Base-by-base conservation (phyloP, 331 rosid species). In the Arachis monticola region DNA sequence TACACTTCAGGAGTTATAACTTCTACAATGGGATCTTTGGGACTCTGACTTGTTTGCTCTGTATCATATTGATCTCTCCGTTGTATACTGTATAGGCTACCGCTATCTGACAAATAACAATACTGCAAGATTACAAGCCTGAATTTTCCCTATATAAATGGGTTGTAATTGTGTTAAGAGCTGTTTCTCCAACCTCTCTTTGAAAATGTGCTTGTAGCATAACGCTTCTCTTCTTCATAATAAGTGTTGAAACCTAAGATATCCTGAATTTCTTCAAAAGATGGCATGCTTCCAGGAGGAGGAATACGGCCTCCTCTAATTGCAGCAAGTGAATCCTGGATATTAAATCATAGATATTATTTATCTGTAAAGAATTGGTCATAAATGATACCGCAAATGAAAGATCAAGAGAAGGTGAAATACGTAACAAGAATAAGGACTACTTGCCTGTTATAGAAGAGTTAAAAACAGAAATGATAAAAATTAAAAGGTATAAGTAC, bases 231-330 rank as follows among this genome's bases (percentile, higher is more conserved):
- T 84, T 94, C 98, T 90, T 88, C 96, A 67, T 94, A 94, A 64
- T 94, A 94, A 27, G 76, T 59, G 59, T 91, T 91, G 93, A 94
- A 94, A 66, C 98, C 98, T 52, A 94, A 56, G 60, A 91, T 83
- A 62, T 94, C 96, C 91, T 94, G 90, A 32, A 94, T 67, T 83
- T 94, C 97, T 70, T 87, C 97, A 41, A 94, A 94, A 61, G 97
- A 80, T 38, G 97, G 97, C 95, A 94, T 87, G 86, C 94, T 89
- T 82, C 91, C 96, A 41, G 97, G 95, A 64, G 96, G 81, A 88
- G 98, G 98, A 74, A 94, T 78, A 76, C 93, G 92, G 5, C 98
- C 98, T 70, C 97, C 95, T 87, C 14, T 87, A 55, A 94, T 83
- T 60, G 97, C 97, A 70, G 77, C 69, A 30, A 91, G 90, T 67